Base-by-base conservation (phyloP, 2,329 filamentous ascomycete genomes). In the Nemania serpens region DNA sequence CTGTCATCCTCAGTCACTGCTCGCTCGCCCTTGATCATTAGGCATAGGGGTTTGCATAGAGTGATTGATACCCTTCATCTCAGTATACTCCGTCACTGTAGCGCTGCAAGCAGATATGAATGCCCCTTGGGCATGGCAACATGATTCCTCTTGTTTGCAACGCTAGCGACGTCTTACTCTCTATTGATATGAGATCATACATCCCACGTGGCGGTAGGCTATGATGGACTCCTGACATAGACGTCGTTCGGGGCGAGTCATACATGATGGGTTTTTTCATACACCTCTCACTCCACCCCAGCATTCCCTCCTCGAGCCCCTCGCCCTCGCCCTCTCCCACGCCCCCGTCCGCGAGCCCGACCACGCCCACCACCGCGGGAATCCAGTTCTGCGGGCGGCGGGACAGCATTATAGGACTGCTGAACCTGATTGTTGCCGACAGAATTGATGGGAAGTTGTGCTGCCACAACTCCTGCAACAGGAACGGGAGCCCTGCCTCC, bases 351-450 rank as follows among this genome's bases (percentile, higher is more conserved):
- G n/a, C 70, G 68, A 11, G 50, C 59, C 13, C 72, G 67, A n/a
- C 70, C 68, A 18, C 70, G 66, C 2, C 63, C 56, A 39, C 75
- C 64, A 41, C 74, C 76, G 20, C 75, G 70, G 17, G 76, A 69
- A 64, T 88, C 81, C 12, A 90, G 75, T 45, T 73, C 81, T 1
- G 83, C 74, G 1, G 88, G 88, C 20, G 88, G 88, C 33, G 86
- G 85, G 7, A 88, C 83, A 15, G 81, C 81, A 59, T 80, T 81
- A 68, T 85, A 88, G 36, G 68, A 73, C 53, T 75, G 72, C 25
- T 62, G 61, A n/a, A 58, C 60, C 48, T 63, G 33, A 61, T 56
- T 46, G 56, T 48, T 56, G 49, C 43, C 25, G 17, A 13, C 20
- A 11, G 51, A 12, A 3, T n/a, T 10, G 33, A 3, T 41, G 36